Conservation (phyloP, 305 asterid species). For the Fraxinus latifolia region DNA sequence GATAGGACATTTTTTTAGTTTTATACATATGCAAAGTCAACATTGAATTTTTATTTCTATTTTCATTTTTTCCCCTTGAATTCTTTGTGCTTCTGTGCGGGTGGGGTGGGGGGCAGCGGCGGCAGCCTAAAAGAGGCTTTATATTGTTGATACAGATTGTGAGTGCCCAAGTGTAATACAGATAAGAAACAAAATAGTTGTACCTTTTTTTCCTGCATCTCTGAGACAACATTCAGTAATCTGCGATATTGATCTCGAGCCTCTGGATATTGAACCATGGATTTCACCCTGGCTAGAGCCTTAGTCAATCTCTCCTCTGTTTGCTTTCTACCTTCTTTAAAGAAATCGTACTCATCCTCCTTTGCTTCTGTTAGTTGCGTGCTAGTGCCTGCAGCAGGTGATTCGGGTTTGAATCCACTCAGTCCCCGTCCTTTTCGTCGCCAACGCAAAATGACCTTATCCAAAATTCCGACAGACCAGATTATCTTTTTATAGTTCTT, state of each 20-base stretch:
- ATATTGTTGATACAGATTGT: not conserved
- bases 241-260: conserved; percentile 92
- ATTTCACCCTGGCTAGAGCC: conserved; percentile 90
- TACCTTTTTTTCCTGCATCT: conserved; percentile 81
- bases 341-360: conserved; percentile 83
- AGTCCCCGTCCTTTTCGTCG: conserved; percentile 87
- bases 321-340: conserved; percentile 87
- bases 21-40: conserved; percentile 28
- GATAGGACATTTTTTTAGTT: conserved; percentile 20
- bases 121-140: not conserved
- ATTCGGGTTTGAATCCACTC: conserved; percentile 70
- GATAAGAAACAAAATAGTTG: not conserved
- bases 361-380: conserved; percentile 33
- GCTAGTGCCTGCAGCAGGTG: conserved; percentile 45
- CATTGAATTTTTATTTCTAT: not conserved
- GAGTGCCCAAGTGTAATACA: not conserved
- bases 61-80: not conserved
- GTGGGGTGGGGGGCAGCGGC: not conserved
- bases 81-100: not conserved
- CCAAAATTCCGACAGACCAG: conserved; percentile 96
- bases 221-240: conserved; percentile 86
- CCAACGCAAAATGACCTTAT: conserved; percentile 88
- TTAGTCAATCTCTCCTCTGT: conserved; percentile 77
- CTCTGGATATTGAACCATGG: conserved; percentile 98
- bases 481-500: conserved; percentile 73